These are phyloP conservation scores for Rhododendron henanense DNA, from an alignment of 148 eudicot genomes.

Conservation along the genomic window DNA sequence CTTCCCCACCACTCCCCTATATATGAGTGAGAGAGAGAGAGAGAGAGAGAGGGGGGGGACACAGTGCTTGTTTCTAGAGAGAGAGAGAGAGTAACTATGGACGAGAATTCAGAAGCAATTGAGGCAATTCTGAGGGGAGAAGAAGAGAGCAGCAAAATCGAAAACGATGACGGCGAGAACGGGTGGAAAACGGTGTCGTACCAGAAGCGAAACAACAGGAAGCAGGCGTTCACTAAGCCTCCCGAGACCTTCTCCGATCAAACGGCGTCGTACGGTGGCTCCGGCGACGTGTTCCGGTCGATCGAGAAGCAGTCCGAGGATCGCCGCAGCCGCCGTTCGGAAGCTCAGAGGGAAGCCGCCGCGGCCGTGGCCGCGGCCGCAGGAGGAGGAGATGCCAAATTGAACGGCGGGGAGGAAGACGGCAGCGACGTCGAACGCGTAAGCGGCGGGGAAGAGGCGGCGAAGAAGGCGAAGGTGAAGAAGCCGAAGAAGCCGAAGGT, in stretches of 20 bases:
- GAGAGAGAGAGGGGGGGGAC: not conserved
- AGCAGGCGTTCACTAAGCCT: not conserved
- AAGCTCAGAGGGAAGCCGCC: constrained; percentile 23
- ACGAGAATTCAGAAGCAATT: not conserved
- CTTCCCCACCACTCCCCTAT: not conserved
- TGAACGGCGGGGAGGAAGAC: constrained; percentile 14
- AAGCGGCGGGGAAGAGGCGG: constrained; percentile 7
- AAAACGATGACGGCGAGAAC: not conserved
- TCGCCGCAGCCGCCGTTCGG: constrained; percentile 23
- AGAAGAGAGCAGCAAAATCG: constrained; percentile 9
- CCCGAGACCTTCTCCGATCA: not conserved
- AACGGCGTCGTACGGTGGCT: not conserved
- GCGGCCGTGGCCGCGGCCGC: not conserved
- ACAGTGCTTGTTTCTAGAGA: not conserved
- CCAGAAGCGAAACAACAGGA: constrained; percentile 6
- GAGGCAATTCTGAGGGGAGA: constrained; percentile 9
- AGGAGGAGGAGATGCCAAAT: constrained; percentile 6
- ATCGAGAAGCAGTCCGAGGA: constrained; percentile 39
- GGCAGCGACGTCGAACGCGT: not conserved
- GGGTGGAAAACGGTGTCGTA: constrained; percentile 17
- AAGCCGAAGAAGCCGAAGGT: constrained; percentile 50
- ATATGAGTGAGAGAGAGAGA: not conserved
- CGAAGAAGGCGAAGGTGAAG: constrained; percentile 31
- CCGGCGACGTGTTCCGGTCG: constrained; percentile 19
- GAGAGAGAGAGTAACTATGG: constrained; percentile 8